Percentiles rank a stretch among this genome's conserved stretches.
Conservation (phyloP, 108 stramenopile species). For the Mediolabrus comicus region DNA sequence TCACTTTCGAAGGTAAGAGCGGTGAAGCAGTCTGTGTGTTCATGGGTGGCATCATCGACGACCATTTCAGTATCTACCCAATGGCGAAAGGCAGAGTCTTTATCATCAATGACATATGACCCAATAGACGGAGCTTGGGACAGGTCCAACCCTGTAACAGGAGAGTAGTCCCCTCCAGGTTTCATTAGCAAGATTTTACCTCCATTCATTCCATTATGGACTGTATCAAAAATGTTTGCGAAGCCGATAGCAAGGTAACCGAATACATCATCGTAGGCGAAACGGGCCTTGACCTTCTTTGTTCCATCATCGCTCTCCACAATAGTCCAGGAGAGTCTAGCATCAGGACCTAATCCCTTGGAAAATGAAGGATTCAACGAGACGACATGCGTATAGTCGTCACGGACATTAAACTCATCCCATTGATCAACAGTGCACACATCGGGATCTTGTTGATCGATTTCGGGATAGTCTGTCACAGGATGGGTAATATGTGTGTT, state of each 20-base stretch:
- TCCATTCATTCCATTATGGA: slow-evolving; percentile 55
- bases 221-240: slow-evolving; percentile 24
- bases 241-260: slow-evolving; percentile 57
- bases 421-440: slow-evolving; percentile 29
- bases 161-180: slow-evolving; percentile 49
- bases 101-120: slow-evolving; percentile 47
- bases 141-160: slow-evolving; percentile 44
- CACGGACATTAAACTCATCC: slow-evolving; percentile 17
- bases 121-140: slow-evolving; percentile 16
- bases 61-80: slow-evolving; percentile 47
- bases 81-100: slow-evolving; percentile 51
- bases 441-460: slow-evolving; percentile 26
- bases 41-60: slow-evolving; percentile 9
- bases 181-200: slow-evolving; percentile 49
- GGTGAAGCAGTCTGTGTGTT: slow-evolving; percentile 56
- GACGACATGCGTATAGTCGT: slow-evolving; percentile 16
- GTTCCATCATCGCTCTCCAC: slow-evolving; percentile 17
- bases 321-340: slow-evolving; percentile 47
- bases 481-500: slow-evolving; percentile 19
- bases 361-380: slow-evolving; percentile 14
- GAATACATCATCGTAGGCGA: slow-evolving; percentile 54
- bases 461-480: slow-evolving; percentile 18
- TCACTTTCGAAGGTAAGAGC: slow-evolving; percentile 54
- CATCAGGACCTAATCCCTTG: slow-evolving; percentile 12
- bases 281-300: slow-evolving; percentile 40